Base-by-base conservation (phyloP, 495 filamentous ascomycete genomes). In the Physcia stellaris region DNA sequence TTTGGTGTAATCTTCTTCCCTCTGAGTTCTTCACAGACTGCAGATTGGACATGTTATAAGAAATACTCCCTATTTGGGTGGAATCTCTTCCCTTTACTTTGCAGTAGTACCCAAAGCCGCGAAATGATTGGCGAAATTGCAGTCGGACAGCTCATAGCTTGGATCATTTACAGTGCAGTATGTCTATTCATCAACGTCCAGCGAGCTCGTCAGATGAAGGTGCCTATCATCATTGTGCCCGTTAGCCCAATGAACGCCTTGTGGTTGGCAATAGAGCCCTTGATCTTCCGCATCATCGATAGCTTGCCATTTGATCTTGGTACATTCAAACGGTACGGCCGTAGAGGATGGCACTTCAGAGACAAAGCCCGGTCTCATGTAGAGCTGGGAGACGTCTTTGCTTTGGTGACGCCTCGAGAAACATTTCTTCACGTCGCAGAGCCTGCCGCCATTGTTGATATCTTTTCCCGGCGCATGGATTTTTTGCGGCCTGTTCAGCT, bases 161-260 rank as follows among this genome's bases (percentile, higher is more conserved):
- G 10, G 33, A 6, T 22, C 7, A 5, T 36, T 21, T 36, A 6
- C 18, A 22, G 31, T 15, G 31, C 31, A 33, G 13, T 6, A 12
- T 15, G 13, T 17, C 33, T 37, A 10, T 16, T 37, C 17, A 17
- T 24, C 20, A 41, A 46, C 38, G 36, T 37, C 21, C 22, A 12
- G 1, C 29, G 32, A 6, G 43, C 43, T 30, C 20, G 17, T 15
- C n/a, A 2, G 15, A 37, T 41, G 6, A 10, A 30, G 0, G 10
- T 46, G 15, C 28, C 39, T 0, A 23, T 57, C 17, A 24, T 56
- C 24, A 42, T 52, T 16, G 41, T 46, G 16, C 56, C 50, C 0
- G 40, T 61, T 18, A 45, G 35, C 30, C 48, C 52, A 16, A 40
- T 48, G 10, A 59, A 56, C 33, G 39, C 51, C 11, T 16, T 57